Evolutionary conservation across 495 filamentous ascomycete genomes (phyloP), one percentile per base, ranked within the genome.

Genomic region (Xylaria cubensis): DNA sequence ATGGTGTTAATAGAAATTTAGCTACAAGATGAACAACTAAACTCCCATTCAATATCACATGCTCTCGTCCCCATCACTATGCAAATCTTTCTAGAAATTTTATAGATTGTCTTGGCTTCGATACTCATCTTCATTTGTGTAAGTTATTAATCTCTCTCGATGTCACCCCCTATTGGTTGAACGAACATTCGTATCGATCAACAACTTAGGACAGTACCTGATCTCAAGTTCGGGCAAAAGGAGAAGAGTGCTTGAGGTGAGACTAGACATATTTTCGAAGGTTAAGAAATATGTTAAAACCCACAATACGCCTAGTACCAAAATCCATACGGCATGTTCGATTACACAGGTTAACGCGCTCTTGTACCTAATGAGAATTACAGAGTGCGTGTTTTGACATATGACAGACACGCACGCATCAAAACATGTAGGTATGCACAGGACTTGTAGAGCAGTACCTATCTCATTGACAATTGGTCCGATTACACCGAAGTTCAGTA

Each of bases 401-500:
- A 29, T 29, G 26, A 29, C 26, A 29, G 26, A 29, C 26, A 29
- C 26, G 26, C 26, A 29, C 26, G 26, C 26, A 29, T 29, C 26
- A 29, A 29, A 29, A 29, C 26, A 29, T 48, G 44, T 48, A 42
- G 41, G 17, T 50, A 24, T 53, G 50, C 10, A 53, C 3, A 26
- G 50, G 7, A 24, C 50, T 51, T 51, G n/a, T 51, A 51, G 2
- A 24, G n/a, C 50, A 12, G 46, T 50, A 51, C n/a, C n/a, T 53
- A 53, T 10, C n/a, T 53, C 9, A 56, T 56, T 26, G 4, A 2
- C 17, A 39, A 61, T 61, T 39, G 56, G 58, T 17, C 58, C 58
- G 58, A 61, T 61, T 61, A 61, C 58, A 61, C 32, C 58, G 56
- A 39, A 39, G 29, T 21, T 61, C 56, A 61, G 56, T 61, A 32